Evolutionary conservation across 1,139 yeast species (phyloP).

Genomic region (Diutina neorugosa): DNA sequence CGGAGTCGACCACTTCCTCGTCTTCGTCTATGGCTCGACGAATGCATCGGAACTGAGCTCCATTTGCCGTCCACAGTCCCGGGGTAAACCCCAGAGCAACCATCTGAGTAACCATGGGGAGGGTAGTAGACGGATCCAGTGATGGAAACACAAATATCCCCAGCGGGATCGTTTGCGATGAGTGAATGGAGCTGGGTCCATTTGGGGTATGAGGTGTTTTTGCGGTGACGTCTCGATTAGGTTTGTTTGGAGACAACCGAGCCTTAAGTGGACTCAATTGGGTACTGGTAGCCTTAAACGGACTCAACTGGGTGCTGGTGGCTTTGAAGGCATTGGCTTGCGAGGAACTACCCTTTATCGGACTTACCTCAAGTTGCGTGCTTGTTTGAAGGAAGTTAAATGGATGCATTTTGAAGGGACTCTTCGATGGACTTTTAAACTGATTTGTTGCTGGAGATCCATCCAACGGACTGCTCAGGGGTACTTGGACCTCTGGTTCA

Average conservation of each 20-base stretch:
- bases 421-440: background rate
- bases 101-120: background rate
- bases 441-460: background rate
- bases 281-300: background rate
- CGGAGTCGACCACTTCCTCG: background rate
- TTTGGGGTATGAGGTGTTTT: background rate
- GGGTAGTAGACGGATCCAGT: background rate
- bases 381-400: background rate
- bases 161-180: background rate
- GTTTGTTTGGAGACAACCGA: background rate
- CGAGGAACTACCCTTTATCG: too few relatives aligned
- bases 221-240: background rate
- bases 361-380: background rate
- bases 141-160: background rate
- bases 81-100: background rate
- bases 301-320: background rate
- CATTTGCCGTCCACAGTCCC: background rate
- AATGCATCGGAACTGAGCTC: background rate
- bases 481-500: background rate
- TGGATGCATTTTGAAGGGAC: background rate
- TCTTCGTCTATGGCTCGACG: background rate
- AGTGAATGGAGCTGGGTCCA: background rate
- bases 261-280: background rate
- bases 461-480: background rate
- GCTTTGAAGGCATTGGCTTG: too few relatives aligned